phyloP scores from a whole-genome alignment of 129 eudicot species.

The Apium graveolens region DNA sequence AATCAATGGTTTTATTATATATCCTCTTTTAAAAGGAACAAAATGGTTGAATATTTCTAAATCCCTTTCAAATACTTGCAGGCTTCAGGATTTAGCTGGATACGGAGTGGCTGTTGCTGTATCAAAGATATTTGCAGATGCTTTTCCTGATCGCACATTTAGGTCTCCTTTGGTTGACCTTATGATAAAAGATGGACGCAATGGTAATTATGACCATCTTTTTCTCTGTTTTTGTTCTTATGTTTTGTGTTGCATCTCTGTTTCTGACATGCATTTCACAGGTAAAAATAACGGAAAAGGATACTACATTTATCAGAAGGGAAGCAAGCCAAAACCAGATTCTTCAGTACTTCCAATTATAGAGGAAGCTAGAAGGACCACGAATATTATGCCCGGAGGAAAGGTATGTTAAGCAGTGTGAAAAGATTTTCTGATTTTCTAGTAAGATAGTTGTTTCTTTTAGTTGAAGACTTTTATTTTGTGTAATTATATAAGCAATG shows the following conservation, averaged over 20 bases:
- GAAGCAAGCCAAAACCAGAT: slow-evolving; percentile 94
- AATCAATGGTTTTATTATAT: background rate
- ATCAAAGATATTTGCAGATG: slow-evolving; percentile 39
- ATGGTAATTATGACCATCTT: slow-evolving; percentile 38
- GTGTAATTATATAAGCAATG: background rate
- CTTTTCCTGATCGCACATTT: slow-evolving; percentile 83
- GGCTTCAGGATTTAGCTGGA: slow-evolving; percentile 93
- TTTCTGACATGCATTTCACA: slow-evolving; percentile 18
- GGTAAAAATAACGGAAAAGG: slow-evolving; percentile 95
- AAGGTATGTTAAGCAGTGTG: slow-evolving; percentile 43
- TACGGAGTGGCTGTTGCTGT: slow-evolving; percentile 95
- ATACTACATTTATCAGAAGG: slow-evolving; percentile 74
- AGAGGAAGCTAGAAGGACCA: slow-evolving; percentile 60
- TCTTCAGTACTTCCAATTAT: slow-evolving; percentile 63
- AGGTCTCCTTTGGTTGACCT: slow-evolving; percentile 58
- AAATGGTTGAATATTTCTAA: background rate
- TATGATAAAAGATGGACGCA: slow-evolving; percentile 68
- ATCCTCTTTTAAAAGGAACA: background rate
- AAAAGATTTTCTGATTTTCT: background rate
- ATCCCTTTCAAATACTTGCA: slow-evolving; percentile 18
- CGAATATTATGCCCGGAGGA: slow-evolving; percentile 69
- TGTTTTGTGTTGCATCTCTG: slow-evolving; percentile 7
- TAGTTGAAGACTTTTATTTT: background rate
- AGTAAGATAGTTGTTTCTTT: background rate
- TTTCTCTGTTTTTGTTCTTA: background rate